Conservation (phyloP, 306 rosid species). For the Hylodesmum podocarpum region DNA sequence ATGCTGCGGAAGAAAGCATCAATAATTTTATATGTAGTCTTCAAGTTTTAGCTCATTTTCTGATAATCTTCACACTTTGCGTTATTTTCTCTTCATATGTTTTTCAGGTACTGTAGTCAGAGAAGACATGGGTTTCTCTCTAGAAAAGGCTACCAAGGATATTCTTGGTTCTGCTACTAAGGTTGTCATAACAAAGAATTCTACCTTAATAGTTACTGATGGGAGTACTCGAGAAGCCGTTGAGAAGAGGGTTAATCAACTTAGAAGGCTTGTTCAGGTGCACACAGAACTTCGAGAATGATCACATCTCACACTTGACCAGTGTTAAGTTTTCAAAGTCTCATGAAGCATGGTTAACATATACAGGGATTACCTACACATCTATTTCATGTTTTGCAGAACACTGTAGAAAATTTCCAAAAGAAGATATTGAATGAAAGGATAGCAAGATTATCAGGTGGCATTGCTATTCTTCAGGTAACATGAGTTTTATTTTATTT, state of each 20-base stretch:
- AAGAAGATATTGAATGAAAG: slow-evolving; percentile 84
- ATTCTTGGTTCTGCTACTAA: slow-evolving; percentile 70
- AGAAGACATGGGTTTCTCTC: slow-evolving; percentile 78
- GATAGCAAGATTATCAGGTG: slow-evolving; percentile 83
- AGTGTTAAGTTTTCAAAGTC: not conserved
- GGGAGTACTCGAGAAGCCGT: slow-evolving; percentile 66
- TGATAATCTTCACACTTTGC: slow-evolving; percentile 14
- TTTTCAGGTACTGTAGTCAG: slow-evolving; percentile 81
- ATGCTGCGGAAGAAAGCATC: slow-evolving; percentile 8
- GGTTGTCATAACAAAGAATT: slow-evolving; percentile 75
- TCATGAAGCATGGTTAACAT: not conserved
- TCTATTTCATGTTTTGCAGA: slow-evolving; percentile 51
- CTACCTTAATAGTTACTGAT: slow-evolving; percentile 82
- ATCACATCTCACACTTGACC: not conserved
- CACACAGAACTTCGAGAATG: slow-evolving; percentile 16
- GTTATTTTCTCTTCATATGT: not conserved
- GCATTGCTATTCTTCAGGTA: slow-evolving; percentile 92
- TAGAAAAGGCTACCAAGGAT: slow-evolving; percentile 61
- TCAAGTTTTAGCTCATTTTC: slow-evolving; percentile 2
- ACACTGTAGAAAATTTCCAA: slow-evolving; percentile 73
- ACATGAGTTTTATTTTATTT: slow-evolving; percentile 15
- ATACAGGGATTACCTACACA: not conserved
- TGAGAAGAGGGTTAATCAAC: slow-evolving; percentile 70
- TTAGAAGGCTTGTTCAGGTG: slow-evolving; percentile 72
- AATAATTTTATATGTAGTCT: not conserved